Evolutionary conservation across 768 basidiomycete species (phyloP).

Genomic region (Agaricus subrufescens): DNA sequence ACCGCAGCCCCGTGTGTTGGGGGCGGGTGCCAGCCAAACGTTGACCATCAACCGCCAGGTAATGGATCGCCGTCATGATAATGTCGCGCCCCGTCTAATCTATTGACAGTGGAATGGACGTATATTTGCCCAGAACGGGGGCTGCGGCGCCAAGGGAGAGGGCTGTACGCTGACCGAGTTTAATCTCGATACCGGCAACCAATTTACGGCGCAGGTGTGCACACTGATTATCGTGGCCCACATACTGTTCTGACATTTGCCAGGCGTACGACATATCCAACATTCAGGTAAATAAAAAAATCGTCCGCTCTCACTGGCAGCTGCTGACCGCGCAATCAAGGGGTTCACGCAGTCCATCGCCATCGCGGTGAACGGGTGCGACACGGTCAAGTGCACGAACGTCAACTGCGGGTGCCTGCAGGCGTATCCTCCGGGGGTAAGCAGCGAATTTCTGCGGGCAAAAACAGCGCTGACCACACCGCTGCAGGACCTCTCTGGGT

Average conservation of each 20-base stretch:
- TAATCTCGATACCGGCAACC: constrained; percentile 31
- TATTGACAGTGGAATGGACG: constrained; percentile 34
- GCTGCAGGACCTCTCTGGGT: constrained; percentile 28
- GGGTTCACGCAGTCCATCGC: constrained; percentile 35
- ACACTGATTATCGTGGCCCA: no score
- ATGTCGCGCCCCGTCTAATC: not conserved
- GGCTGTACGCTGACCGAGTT: constrained; percentile 34
- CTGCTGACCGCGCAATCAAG: not conserved
- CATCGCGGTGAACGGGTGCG: constrained; percentile 31
- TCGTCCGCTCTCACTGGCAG: no score
- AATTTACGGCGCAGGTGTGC: constrained; percentile 21
- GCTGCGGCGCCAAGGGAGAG: constrained; percentile 33
- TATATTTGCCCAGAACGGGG: constrained; percentile 32
- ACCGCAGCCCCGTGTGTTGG: constrained; percentile 26
- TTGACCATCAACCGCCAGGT: constrained; percentile 26
- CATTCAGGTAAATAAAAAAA: constrained; percentile 20
- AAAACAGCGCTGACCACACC: not conserved
- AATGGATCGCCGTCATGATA: not conserved
- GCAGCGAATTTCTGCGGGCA: constrained; percentile 6
- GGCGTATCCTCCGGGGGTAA: constrained; percentile 28
- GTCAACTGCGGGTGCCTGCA: constrained; percentile 29
- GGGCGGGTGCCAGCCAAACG: constrained; percentile 21
- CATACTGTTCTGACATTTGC: not conserved
- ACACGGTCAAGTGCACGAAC: constrained; percentile 34
- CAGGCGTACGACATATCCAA: constrained; percentile 40